Conservation (phyloP, 73 alveolate species). For the Blepharisma stoltei region DNA sequence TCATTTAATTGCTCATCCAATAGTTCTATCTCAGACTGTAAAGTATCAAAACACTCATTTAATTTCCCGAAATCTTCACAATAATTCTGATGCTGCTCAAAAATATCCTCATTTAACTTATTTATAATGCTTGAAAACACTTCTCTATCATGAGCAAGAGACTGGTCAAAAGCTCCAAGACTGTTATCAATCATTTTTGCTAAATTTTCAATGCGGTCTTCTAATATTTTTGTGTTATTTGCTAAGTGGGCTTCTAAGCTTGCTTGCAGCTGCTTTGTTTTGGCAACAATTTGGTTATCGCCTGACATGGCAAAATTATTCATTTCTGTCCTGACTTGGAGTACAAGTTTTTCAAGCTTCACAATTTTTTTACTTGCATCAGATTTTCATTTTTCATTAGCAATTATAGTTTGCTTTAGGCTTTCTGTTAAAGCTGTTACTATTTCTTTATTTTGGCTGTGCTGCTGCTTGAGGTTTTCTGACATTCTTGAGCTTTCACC, state of each 20-base stretch:
- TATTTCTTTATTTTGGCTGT: slow-evolving; percentile 46
- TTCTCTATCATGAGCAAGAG: slow-evolving; percentile 48
- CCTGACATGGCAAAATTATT: slow-evolving; percentile 39
- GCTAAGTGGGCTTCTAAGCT: slow-evolving; percentile 46
- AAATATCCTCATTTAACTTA: slow-evolving; percentile 39
- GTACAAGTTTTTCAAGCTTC: slow-evolving; percentile 49
- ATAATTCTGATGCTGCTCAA: slow-evolving; percentile 25
- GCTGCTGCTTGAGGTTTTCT: slow-evolving; percentile 37
- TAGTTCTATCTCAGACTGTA: slow-evolving; percentile 32
- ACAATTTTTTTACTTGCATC: slow-evolving; percentile 57
- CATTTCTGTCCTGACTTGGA: slow-evolving; percentile 49
- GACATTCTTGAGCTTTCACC: slow-evolving; percentile 50
- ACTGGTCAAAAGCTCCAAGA: slow-evolving; percentile 24
- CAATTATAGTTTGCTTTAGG: slow-evolving; percentile 50
- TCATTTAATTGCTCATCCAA: slow-evolving; percentile 29
- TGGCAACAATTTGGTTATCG: slow-evolving; percentile 41
- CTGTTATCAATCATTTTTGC: slow-evolving; percentile 54
- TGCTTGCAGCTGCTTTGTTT: slow-evolving; percentile 61
- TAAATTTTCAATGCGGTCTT: slow-evolving; percentile 59
- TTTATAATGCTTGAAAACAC: slow-evolving; percentile 43
- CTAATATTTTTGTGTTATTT: slow-evolving; percentile 46
- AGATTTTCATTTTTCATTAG: slow-evolving; percentile 50
- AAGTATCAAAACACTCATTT: slow-evolving; percentile 36
- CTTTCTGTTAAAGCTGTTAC: slow-evolving; percentile 59
- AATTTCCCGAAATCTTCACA: slow-evolving; percentile 55